phyloP scores from a whole-genome alignment of 805 yeast species.

The Candida morakotiae region DNA sequence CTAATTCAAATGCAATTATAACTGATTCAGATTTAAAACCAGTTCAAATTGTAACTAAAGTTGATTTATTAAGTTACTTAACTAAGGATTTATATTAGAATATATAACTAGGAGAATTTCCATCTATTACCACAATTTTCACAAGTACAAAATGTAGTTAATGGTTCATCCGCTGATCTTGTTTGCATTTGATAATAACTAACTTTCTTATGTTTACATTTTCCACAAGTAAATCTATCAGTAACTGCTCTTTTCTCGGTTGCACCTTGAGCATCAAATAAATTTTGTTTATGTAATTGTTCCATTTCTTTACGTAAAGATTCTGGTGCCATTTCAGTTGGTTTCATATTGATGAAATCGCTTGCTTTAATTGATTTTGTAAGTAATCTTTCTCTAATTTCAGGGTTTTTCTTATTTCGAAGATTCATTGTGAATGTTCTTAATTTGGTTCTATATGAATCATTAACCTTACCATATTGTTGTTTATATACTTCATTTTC shows the following conservation, averaged over 20 bases:
- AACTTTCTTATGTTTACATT: constrained; percentile 95
- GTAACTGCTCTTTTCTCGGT: constrained; percentile 94
- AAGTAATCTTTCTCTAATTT: constrained; percentile 65
- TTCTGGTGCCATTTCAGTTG: constrained; percentile 96
- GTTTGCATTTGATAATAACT: constrained; percentile 98
- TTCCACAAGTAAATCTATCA: constrained; percentile 95
- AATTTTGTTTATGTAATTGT: constrained; percentile 78
- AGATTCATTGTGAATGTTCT: constrained; percentile 84
- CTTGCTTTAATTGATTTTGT: constrained; percentile 63
- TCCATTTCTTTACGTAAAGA: constrained; percentile 81
- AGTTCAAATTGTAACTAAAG: constrained; percentile 82
- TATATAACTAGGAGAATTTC: constrained; percentile 70
- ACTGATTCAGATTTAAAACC: constrained; percentile 71
- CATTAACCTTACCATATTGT: constrained; percentile 54
- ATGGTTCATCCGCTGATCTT: constrained; percentile 97
- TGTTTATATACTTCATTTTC: constrained; percentile 66
- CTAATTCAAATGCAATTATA: constrained; percentile 77
- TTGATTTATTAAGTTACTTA: constrained; percentile 63
- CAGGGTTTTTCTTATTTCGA: constrained; percentile 86
- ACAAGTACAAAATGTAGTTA: constrained; percentile 97
- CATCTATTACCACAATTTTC: constrained; percentile 97
- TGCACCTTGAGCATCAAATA: constrained; percentile 97
- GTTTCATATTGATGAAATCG: constrained; percentile 72
- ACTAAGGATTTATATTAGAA: constrained; percentile 25
- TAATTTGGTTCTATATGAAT: constrained; percentile 74